phyloP scores from a whole-genome alignment of 495 filamentous ascomycete genomes.

The Neurospora sp. region DNA sequence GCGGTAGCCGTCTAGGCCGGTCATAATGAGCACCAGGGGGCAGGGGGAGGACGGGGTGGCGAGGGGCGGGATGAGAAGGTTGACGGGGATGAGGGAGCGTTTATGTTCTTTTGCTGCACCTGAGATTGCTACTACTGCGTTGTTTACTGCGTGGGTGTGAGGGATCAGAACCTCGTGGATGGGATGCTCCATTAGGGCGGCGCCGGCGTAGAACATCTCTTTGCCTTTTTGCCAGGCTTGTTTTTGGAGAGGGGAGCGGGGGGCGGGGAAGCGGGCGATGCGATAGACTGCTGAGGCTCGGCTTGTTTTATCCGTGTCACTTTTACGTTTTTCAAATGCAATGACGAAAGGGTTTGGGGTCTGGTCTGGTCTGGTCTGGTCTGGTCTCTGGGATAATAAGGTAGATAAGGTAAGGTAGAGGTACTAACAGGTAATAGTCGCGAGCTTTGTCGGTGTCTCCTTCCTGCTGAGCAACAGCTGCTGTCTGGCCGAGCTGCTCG shows the following conservation, averaged over 20 bases:
- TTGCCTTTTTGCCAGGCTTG: slow-evolving; percentile 54
- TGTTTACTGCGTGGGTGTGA: slow-evolving; percentile 32
- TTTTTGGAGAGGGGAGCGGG: slow-evolving; percentile 36
- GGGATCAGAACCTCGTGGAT: slow-evolving; percentile 48
- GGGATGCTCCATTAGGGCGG: slow-evolving; percentile 36
- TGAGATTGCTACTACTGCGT: slow-evolving; percentile 27
- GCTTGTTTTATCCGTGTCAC: neutral
- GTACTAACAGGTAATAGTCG: slow-evolving; percentile 41
- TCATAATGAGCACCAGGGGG: slow-evolving; percentile 56
- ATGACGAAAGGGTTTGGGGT: neutral
- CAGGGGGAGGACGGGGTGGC: slow-evolving; percentile 21
- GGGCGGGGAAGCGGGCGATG: slow-evolving; percentile 51
- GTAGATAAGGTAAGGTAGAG: neutral
- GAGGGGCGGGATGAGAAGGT: slow-evolving; percentile 43
- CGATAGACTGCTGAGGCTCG: slow-evolving; percentile 60
- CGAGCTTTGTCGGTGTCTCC: slow-evolving; percentile 35
- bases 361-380: no score
- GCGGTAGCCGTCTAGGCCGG: slow-evolving; percentile 62
- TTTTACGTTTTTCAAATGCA: no score
- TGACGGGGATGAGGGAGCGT: slow-evolving; percentile 40
- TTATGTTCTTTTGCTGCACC: slow-evolving; percentile 12
- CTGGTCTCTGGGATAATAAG: neutral
- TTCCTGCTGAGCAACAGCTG: slow-evolving; percentile 35
- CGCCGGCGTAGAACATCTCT: slow-evolving; percentile 22
- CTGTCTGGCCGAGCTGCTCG: slow-evolving; percentile 39